Evolutionary conservation across 495 filamentous ascomycete genomes (phyloP).

Genomic region (Daldinia loculata): DNA sequence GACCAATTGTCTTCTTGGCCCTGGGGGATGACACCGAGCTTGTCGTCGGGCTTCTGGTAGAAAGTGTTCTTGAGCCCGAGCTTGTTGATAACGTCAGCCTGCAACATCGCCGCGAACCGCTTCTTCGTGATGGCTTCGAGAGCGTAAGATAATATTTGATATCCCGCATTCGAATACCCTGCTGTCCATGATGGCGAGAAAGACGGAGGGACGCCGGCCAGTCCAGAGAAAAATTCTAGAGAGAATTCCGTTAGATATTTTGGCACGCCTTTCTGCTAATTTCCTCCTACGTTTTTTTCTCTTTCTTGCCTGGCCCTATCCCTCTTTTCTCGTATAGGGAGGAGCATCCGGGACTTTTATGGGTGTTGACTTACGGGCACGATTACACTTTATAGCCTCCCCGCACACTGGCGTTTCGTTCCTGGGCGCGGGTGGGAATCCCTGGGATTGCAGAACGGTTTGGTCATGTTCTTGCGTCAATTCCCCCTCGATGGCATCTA

Average conservation of each 20-base stretch:
- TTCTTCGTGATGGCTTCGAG: constrained; percentile 63
- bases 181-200: constrained; percentile 59
- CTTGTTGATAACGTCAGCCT: constrained; percentile 55
- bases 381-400: constrained; percentile 46
- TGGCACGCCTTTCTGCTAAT: neutral
- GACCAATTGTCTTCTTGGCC: constrained; percentile 43
- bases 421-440: constrained; percentile 51
- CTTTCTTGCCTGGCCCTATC: neutral
- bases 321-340: neutral
- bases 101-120: constrained; percentile 54
- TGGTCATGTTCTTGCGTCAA: constrained; percentile 52
- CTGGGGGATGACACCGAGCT: constrained; percentile 48
- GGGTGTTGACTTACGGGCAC: constrained; percentile 44
- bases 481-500: constrained; percentile 54
- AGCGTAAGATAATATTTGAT: constrained; percentile 62
- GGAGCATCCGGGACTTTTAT: neutral
- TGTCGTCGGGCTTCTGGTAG: constrained; percentile 44
- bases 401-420: constrained; percentile 55
- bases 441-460: constrained; percentile 43
- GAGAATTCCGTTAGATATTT: constrained; percentile 12
- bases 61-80: constrained; percentile 57
- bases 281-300: neutral
- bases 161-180: constrained; percentile 66
- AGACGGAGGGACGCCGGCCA: constrained; percentile 57
- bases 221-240: constrained; percentile 62